These are phyloP conservation scores for Mycena albidolilacea DNA, from an alignment of 768 basidiomycete species.

Conservation along the genomic window DNA sequence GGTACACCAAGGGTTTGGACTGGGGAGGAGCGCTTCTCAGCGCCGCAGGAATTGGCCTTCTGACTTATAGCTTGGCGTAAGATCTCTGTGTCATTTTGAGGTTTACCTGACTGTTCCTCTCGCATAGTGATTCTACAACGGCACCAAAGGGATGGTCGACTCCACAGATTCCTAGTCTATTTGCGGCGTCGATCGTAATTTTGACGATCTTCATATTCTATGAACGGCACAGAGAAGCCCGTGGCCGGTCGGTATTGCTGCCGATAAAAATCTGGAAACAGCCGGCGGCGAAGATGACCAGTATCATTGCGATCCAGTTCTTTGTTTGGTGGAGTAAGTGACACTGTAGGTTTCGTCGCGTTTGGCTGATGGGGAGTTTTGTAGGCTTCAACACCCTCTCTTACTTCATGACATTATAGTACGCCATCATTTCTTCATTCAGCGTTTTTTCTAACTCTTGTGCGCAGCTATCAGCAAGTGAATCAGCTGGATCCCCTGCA, in stretches of 20 bases:
- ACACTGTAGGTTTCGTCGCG: background rate
- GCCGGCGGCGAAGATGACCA: constrained; percentile 47
- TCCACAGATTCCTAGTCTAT: constrained; percentile 50
- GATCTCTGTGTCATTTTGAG: constrained; percentile 23
- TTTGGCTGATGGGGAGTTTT: background rate
- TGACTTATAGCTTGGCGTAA: constrained; percentile 53
- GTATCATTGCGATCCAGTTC: constrained; percentile 49
- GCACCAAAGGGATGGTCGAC: constrained; percentile 50
- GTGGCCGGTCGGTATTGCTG: constrained; percentile 46
- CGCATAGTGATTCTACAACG: constrained; percentile 47
- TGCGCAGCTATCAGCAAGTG: constrained; percentile 50
- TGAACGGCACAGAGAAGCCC: constrained; percentile 48
- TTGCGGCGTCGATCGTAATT: constrained; percentile 47
- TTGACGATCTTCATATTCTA: constrained; percentile 47
- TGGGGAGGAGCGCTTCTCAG: constrained; percentile 53
- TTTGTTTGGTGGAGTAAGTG: constrained; percentile 46
- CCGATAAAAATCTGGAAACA: constrained; percentile 52
- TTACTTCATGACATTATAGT: constrained; percentile 52
- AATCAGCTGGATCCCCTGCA: constrained; percentile 46
- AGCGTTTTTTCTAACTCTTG: background rate
- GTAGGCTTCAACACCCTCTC: constrained; percentile 51
- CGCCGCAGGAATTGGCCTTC: constrained; percentile 49
- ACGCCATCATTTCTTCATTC: background rate
- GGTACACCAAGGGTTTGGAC: constrained; percentile 52
- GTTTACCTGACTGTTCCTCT: background rate